Base-by-base conservation (phyloP, 2,329 filamentous ascomycete species). In the Fusarium bactridioides region DNA sequence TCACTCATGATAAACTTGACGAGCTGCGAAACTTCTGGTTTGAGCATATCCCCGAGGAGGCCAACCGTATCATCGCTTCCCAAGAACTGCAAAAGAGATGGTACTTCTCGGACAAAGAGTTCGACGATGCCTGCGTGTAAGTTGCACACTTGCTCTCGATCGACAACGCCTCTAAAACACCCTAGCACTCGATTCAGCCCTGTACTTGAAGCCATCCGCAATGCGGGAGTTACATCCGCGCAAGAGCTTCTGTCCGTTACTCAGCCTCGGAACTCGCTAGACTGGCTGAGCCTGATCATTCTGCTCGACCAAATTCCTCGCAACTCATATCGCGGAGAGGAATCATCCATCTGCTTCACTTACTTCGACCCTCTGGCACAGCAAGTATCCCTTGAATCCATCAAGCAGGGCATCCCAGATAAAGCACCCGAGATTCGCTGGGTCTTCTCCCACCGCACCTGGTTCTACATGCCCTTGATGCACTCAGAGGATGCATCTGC, bases 271-370 rank as follows among this genome's bases (percentile, higher is more conserved):
- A 64, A 69, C 6, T 76, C 82, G 1, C 58, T 78, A 10, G 81
- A 83, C 69, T 83, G 81, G 79, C 80, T 92, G 5, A 83, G 84
- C 48, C 77, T 91, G 0, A 74, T 89, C 10, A 73, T 92, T 5
- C 82, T 92, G 5, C 83, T 92, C 5, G 90, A 92, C 69, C 90
- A 92, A 75, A 83, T 92, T 45, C 84, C 90, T 1, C 86, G 90
- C 5, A 91, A 92, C 76, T 84, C 88, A 70, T 90, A 87, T 79
- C 88, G 90, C 19, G 85, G 83, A 1, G 80, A 82, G 1, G 79
- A 87, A 29, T 78, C 82, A 1, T 69, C 57, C 4, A 47, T 86
- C 5, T 79, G 86, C 16, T 91, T 90, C 75, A 80, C 65, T 3
- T 83, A 87, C 71, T 91, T 89, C 70, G 90, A 92, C 72, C 84